These are phyloP conservation scores for Hanseniaspora guilliermondii DNA, from an alignment of 805 yeast genomes.

Conservation along the genomic window DNA sequence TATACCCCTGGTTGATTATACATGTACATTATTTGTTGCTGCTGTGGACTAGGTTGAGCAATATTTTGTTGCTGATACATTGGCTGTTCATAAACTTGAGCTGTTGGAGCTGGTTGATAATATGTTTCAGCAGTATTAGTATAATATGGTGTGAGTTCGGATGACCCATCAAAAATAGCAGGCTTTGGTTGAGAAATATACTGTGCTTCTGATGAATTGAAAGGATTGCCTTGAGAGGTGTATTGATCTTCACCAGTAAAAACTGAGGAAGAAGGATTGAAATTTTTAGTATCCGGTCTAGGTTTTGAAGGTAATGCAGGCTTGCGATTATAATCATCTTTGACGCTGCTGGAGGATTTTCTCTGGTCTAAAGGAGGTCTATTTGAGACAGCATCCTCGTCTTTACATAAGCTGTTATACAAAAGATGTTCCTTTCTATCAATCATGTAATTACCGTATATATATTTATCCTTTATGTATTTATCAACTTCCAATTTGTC, in stretches of 20 bases:
- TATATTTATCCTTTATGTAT: constrained; percentile 56
- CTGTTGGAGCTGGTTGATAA: constrained; percentile 40
- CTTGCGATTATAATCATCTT: background rate
- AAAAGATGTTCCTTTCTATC: constrained; percentile 25
- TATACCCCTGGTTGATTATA: constrained; percentile 24
- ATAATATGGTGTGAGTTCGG: constrained; percentile 53
- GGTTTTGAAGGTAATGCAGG: constrained; percentile 34
- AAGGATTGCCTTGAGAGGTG: constrained; percentile 7
- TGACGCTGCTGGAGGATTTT: constrained; percentile 8
- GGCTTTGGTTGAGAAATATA: constrained; percentile 17
- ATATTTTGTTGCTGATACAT: constrained; percentile 18
- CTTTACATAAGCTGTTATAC: constrained; percentile 15
- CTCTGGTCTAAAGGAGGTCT: constrained; percentile 8
- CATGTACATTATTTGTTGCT: constrained; percentile 21
- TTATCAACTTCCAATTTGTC: constrained; percentile 42
- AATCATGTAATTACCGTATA: constrained; percentile 42
- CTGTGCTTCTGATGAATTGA: constrained; percentile 14
- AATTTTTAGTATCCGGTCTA: constrained; percentile 22
- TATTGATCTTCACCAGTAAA: constrained; percentile 24
- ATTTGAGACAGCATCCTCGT: constrained; percentile 3
- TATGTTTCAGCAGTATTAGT: constrained; percentile 60
- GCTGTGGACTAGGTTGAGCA: constrained; percentile 14
- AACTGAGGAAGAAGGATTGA: constrained; percentile 24
- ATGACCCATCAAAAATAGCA: constrained; percentile 25
- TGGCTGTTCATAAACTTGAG: constrained; percentile 13